Conservation (phyloP, 768 basidiomycete species). For the Amanita fuliginea region DNA sequence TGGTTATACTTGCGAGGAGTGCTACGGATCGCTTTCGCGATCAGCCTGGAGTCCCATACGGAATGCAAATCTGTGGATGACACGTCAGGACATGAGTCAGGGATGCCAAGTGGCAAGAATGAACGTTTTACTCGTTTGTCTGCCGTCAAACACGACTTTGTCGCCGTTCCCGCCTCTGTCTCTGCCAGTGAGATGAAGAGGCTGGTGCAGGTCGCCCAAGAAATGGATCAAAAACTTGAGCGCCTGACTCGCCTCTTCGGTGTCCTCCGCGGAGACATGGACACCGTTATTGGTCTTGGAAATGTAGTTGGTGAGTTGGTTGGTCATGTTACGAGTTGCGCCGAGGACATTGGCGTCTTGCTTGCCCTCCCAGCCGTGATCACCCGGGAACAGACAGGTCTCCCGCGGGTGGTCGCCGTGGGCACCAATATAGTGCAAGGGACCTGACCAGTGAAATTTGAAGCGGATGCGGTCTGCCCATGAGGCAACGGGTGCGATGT, state of each 20-base stretch:
- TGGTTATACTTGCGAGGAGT: slow-evolving; percentile 65
- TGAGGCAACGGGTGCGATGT: slow-evolving; percentile 71
- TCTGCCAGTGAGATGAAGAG: slow-evolving; percentile 82
- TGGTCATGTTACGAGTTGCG: slow-evolving; percentile 69
- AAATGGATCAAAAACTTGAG: slow-evolving; percentile 92
- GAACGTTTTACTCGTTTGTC: slow-evolving; percentile 56
- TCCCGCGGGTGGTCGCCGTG: slow-evolving; percentile 68
- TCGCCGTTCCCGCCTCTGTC: slow-evolving; percentile 81
- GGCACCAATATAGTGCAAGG: slow-evolving; percentile 69
- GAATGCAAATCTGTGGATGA: slow-evolving; percentile 58
- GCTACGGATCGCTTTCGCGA: slow-evolving; percentile 72
- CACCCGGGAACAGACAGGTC: slow-evolving; percentile 68
- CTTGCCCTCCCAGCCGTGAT: slow-evolving; percentile 58
- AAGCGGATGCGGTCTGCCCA: slow-evolving; percentile 78
- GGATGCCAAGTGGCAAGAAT: background rate
- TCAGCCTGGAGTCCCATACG: slow-evolving; percentile 76
- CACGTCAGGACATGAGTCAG: background rate
- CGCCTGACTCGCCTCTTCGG: slow-evolving; percentile 53
- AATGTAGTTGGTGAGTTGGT: slow-evolving; percentile 24
- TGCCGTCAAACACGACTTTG: slow-evolving; percentile 63
- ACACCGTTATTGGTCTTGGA: slow-evolving; percentile 29
- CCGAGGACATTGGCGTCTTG: slow-evolving; percentile 57
- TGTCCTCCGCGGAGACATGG: slow-evolving; percentile 12
- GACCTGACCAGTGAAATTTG: slow-evolving; percentile 59
- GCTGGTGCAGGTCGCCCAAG: slow-evolving; percentile 88